A percentile compares a stretch with the other conserved stretches of the same genome.
Evolutionary conservation across 371 early-diverging fungal species (phyloP).

Genomic region (Chytridiales sp.): DNA sequence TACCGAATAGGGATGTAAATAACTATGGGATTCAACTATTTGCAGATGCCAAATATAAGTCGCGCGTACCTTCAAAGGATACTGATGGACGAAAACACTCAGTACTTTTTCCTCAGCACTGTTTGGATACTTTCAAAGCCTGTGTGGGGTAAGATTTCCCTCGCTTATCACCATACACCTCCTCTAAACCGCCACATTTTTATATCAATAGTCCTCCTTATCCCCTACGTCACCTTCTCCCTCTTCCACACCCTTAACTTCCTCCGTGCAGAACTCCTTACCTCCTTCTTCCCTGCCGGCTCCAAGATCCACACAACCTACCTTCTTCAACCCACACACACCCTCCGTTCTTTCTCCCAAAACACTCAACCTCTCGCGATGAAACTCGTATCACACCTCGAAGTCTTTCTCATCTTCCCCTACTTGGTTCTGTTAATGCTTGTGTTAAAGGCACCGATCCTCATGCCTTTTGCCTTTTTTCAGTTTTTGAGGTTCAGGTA

Average conservation of each 20-base stretch:
- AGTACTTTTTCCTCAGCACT: constrained; percentile 78
- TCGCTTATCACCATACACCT: too few species aligned
- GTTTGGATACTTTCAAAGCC: constrained; percentile 75
- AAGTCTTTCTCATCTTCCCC: constrained; percentile 75
- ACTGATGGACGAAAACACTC: constrained; percentile 83
- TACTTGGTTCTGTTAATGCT: constrained; percentile 56
- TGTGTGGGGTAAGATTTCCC: too few species aligned
- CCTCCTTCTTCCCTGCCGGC: constrained; percentile 63
- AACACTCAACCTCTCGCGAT: constrained; percentile 70
- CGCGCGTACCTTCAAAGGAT: constrained; percentile 65
- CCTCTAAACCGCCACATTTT: too few species aligned
- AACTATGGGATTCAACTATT: too few species aligned
- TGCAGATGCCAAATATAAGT: constrained; percentile 65
- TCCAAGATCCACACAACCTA: constrained; percentile 30
- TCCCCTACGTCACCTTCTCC: constrained; percentile 84
- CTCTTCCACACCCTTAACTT: constrained; percentile 81
- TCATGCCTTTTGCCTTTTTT: constrained; percentile 73
- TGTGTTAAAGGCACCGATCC: constrained; percentile 64
- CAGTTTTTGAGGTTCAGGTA: constrained; percentile 88
- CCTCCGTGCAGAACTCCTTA: constrained; percentile 70
- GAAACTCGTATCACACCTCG: constrained; percentile 73
- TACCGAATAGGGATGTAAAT: too few species aligned
- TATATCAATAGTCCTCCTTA: constrained; percentile 76
- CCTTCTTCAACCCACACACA: constrained; percentile 31
- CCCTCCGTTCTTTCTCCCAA: constrained; percentile 61